Base-by-base conservation (phyloP, 73 alveolate genomes). In the Paramecium sexaurelia region DNA sequence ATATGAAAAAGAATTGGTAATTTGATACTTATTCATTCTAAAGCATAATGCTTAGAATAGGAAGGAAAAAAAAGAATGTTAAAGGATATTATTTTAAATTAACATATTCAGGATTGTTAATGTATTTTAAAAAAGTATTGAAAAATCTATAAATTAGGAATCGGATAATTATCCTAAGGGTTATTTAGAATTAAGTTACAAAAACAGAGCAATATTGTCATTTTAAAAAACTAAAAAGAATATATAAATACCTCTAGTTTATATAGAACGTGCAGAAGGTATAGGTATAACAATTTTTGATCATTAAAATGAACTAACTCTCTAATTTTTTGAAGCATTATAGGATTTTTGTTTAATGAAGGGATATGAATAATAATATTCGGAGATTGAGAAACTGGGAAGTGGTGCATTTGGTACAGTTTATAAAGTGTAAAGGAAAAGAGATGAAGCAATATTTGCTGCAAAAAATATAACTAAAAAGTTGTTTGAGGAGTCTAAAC, bases 321-420 rank as follows among this genome's bases (percentile, higher is more conserved):
- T 78, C 9, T 20, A 22, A 41, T 78, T 78, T 32, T 20, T n/a
- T 40, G 90, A 78, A 24, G 90, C 90, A 2, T 27, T 78, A 3
- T 11, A 37, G 19, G 27, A 45, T 40, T 78, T 78, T 22, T 78
- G 90, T 78, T 24, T 41, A 39, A 41, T 78, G 73, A 78, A 61
- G 41, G 90, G 90, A 13, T 78, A 36, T 43, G 90, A 78, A 36
- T 15, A 37, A 20, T 9, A 24, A 4, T 78, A 78, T 45, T 7
- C 40, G 8, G 43, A 78, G 15, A 22, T 40, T 7, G 90, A 78
- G 29, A 19, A n/a, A 20, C 32, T 78, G 5, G 90, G 90, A 24
- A 45, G 75, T 78, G 90, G 90, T 0, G 90, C 90, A 22, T 78
- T 78, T 78, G 90, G 51, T 7, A 41, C 90, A 7, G 90, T 78